Conservation (phyloP, 176 grass and related monocot genomes). For the Carex pumila region DNA sequence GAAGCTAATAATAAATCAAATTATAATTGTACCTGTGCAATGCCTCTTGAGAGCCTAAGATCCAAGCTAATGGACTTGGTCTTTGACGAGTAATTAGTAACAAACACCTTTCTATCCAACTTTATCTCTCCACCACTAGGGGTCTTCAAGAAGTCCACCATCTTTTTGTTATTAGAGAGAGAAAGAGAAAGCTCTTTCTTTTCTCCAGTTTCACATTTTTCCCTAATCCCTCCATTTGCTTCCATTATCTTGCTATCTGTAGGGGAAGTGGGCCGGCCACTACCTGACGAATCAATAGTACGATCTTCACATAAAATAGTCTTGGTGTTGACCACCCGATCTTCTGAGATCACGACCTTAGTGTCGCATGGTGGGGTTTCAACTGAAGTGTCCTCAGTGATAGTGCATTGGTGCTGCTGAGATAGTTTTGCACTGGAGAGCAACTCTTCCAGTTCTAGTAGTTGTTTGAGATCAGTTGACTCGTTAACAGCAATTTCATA, state of each 20-base stretch:
- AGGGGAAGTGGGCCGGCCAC: not conserved
- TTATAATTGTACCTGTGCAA: conserved; percentile 65
- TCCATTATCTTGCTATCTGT: conserved; percentile 9
- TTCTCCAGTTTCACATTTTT: conserved; percentile 17
- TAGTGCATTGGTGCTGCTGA: not conserved
- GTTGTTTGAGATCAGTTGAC: conserved; percentile 75
- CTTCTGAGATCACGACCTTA: conserved; percentile 92
- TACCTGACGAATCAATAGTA: conserved; percentile 17
- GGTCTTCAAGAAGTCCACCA: not conserved
- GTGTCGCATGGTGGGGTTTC: conserved; percentile 68
- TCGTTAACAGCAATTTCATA: conserved; percentile 66
- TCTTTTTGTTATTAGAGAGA: not conserved
- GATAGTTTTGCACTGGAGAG: conserved; percentile 49
- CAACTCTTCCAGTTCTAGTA: conserved; percentile 86
- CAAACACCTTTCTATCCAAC: conserved; percentile 52
- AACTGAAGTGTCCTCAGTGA: conserved; percentile 31
- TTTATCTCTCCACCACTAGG: conserved; percentile 31
- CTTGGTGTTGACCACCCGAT: conserved; percentile 43
- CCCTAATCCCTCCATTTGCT: conserved; percentile 30
- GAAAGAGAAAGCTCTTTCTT: conserved; percentile 17
- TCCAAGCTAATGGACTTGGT: conserved; percentile 96
- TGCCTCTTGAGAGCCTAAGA: conserved; percentile 90
- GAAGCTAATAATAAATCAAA: not conserved
- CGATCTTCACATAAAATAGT: conserved; percentile 73
- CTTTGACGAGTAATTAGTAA: conserved; percentile 60